phyloP scores from a whole-genome alignment of 768 basidiomycete species.

The Leccinum boreale region DNA sequence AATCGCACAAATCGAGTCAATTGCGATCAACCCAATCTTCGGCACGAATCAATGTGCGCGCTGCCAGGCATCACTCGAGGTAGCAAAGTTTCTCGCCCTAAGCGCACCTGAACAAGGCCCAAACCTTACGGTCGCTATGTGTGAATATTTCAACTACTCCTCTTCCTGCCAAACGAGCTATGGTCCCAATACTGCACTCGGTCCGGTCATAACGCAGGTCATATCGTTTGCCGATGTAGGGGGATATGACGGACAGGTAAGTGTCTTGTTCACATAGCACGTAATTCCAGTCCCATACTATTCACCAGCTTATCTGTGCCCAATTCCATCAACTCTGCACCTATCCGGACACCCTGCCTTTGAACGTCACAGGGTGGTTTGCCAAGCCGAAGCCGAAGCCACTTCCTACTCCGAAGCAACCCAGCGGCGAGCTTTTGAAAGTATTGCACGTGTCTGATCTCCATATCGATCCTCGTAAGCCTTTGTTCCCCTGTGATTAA shows the following conservation, averaged over 20 bases:
- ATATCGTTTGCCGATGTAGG: slow-evolving; percentile 66
- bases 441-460: slow-evolving; percentile 77
- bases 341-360: slow-evolving; percentile 51
- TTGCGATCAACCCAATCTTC: slow-evolving; percentile 52
- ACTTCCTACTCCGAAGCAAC: slow-evolving; percentile 53
- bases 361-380: slow-evolving; percentile 70
- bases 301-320: slow-evolving; percentile 50
- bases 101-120: slow-evolving; percentile 62
- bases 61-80: slow-evolving; percentile 59
- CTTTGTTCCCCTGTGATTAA: background rate
- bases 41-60: slow-evolving; percentile 50
- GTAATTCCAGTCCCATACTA: background rate
- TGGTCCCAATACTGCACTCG: slow-evolving; percentile 42
- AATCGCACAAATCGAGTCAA: slow-evolving; percentile 53
- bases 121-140: slow-evolving; percentile 53
- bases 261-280: background rate
- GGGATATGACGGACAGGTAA: slow-evolving; percentile 71
- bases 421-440: slow-evolving; percentile 64
- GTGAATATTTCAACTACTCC: slow-evolving; percentile 55
- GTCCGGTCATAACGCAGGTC: slow-evolving; percentile 68
- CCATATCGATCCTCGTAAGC: slow-evolving; percentile 69
- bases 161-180: slow-evolving; percentile 48
- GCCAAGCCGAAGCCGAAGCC: slow-evolving; percentile 72
- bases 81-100: slow-evolving; percentile 63
- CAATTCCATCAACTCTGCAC: slow-evolving; percentile 58